phyloP scores from a whole-genome alignment of 306 rosid genomes.

The Sicyos edulis region DNA sequence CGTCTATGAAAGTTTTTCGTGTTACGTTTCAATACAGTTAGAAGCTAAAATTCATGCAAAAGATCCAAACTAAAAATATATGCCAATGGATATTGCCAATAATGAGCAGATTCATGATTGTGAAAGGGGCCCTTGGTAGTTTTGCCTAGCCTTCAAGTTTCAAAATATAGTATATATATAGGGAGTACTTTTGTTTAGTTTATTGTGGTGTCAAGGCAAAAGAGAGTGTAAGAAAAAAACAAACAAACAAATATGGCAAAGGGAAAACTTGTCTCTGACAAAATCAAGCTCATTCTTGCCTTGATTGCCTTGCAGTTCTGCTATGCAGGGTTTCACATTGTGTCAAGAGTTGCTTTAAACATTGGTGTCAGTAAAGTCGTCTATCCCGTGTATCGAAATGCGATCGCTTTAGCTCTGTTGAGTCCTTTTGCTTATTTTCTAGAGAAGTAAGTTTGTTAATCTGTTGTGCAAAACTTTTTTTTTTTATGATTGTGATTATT shows the following conservation, averaged over 20 bases:
- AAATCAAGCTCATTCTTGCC: conserved; percentile 50
- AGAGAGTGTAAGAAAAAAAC: not conserved
- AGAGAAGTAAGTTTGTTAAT: conserved; percentile 49
- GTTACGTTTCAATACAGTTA: not conserved
- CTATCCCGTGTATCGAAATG: conserved; percentile 56
- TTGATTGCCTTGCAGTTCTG: conserved; percentile 48
- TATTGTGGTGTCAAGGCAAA: conserved; percentile 11
- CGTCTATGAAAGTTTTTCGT: not conserved
- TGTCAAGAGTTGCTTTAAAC: conserved; percentile 62
- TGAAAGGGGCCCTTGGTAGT: not conserved
- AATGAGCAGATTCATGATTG: conserved; percentile 14
- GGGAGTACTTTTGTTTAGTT: not conserved
- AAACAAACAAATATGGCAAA: conserved; percentile 29
- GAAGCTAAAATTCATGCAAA: conserved; percentile 16
- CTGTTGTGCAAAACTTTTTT: not conserved
- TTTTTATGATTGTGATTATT: not conserved
- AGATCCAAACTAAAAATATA: conserved; percentile 2
- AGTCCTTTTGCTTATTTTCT: conserved; percentile 54
- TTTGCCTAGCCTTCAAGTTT: conserved; percentile 19
- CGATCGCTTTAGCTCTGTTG: conserved; percentile 49
- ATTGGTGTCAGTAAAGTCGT: conserved; percentile 70
- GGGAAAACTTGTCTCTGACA: conserved; percentile 35
- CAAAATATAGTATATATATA: conserved; percentile 21
- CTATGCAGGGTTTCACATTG: conserved; percentile 75
- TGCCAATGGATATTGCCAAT: conserved; percentile 12